Conservation (phyloP, 2,329 filamentous ascomycete genomes). For the Exophiala aquamarina region DNA sequence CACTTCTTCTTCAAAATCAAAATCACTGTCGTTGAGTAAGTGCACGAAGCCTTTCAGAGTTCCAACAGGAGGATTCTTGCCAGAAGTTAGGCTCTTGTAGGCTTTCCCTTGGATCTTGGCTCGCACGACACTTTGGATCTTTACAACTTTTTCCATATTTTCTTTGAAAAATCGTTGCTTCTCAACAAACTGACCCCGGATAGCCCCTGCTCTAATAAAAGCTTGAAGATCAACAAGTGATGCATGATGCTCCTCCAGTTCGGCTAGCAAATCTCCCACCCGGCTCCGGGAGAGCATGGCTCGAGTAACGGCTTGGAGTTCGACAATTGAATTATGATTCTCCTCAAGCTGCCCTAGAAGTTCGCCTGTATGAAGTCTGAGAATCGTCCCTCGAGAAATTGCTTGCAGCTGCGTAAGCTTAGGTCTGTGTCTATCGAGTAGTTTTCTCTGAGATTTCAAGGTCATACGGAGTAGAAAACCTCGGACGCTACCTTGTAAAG, state of each 20-base stretch:
- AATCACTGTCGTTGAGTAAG: conserved; percentile 94
- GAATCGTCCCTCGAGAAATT: conserved; percentile 40
- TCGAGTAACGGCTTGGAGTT: conserved; percentile 73
- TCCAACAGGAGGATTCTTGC: conserved; percentile 93
- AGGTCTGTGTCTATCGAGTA: conserved; percentile 33
- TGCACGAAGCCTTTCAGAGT: conserved; percentile 99
- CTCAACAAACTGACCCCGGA: conserved; percentile 74
- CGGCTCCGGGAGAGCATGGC: conserved; percentile 76
- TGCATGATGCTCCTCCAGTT: conserved; percentile 83
- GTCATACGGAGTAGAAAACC: conserved; percentile 37
- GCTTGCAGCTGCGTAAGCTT: conserved; percentile 40
- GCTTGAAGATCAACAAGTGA: conserved; percentile 73
- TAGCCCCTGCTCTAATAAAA: conserved; percentile 68
- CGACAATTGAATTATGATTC: conserved; percentile 64
- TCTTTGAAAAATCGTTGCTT: conserved; percentile 87
- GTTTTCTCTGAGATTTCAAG: conserved; percentile 32
- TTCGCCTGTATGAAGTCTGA: conserved; percentile 40
- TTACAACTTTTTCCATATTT: conserved; percentile 99
- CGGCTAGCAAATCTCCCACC: conserved; percentile 70
- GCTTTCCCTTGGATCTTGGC: conserved; percentile 95
- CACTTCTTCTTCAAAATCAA: conserved; percentile 98
- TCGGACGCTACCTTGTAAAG: conserved; percentile 60
- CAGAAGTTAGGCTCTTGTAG: conserved; percentile 93
- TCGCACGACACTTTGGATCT: conserved; percentile 94
- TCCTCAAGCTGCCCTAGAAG: conserved; percentile 70